A percentile compares a stretch with the other conserved stretches of the same genome.
Evolutionary conservation across 2,329 filamentous ascomycete genomes (phyloP).

Genomic region (Colletotrichum melonis): DNA sequence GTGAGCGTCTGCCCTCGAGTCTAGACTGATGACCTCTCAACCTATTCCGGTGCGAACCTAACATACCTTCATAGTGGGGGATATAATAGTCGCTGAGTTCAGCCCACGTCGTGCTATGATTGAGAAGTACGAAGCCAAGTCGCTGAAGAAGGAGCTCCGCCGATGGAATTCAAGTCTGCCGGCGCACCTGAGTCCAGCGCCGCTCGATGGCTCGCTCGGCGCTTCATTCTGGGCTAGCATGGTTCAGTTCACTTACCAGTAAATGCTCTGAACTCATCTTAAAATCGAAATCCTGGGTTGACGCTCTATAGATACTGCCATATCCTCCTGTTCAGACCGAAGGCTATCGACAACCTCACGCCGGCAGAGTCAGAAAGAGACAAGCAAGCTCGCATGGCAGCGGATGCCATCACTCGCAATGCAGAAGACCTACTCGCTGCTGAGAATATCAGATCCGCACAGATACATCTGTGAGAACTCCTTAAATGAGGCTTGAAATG

Average conservation of each 20-base stretch:
- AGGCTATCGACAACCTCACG: neutral
- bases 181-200: neutral
- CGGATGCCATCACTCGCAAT: slow-evolving; percentile 26
- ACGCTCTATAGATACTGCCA: slow-evolving; percentile 5
- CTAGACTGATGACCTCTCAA: neutral
- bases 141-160: neutral
- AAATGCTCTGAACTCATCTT: neutral
- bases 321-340: slow-evolving; percentile 14
- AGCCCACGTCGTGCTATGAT: slow-evolving; percentile 2
- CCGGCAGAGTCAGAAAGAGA: slow-evolving; percentile 10
- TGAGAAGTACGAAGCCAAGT: neutral
- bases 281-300: neutral
- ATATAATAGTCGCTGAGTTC: slow-evolving; percentile 7
- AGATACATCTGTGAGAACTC: slow-evolving; percentile 5
- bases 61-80: neutral
- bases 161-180: neutral
- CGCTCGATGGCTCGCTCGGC: neutral
- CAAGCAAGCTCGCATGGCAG: neutral
- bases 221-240: slow-evolving; percentile 19
- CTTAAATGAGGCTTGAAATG: fast-evolving
- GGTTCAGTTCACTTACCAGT: slow-evolving; percentile 15
- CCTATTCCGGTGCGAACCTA: neutral
- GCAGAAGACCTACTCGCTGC: slow-evolving; percentile 22
- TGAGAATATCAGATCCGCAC: neutral
- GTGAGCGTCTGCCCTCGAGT: slow-evolving; percentile 36